Base-by-base conservation (phyloP, 2,329 filamentous ascomycete genomes). In the Aspergillus terreus region DNA sequence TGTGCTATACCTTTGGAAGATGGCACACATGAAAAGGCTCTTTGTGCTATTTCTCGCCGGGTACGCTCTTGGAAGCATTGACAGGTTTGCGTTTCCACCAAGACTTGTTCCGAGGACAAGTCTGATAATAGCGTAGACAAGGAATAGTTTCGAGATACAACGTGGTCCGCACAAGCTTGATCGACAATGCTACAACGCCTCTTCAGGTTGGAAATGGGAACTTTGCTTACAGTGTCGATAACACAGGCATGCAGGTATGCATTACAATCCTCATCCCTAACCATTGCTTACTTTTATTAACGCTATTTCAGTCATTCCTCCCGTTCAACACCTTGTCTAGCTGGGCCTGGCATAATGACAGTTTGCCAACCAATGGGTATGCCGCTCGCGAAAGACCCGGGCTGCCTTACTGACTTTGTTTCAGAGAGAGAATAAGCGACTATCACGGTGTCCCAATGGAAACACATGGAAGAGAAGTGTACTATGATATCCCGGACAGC, bases 261-360 rank as follows among this genome's bases (percentile, higher is more conserved):
- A 7, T 1, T 10, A 6, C 11, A 10, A 6, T 4, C 15, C 6
- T 12, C 6, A 4, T 10, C 4, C 12, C 4, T 21, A 14, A 17
- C 11, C 9, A 11, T 25, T 4, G 23, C 6, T 47, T 9, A 38
- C 7, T 7, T 5, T 38, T 11, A 15, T 5, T 38, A 1, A 11
- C n/a, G 3, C 11, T 12, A 4, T 9, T 30, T 11, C 2, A 52
- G 52, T 38, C 47, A 3, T 56, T 57, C 19, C 51, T 56, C 3
- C 55, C 55, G 5, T 57, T 57, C 40, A 57, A 57, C 14, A 57
- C 53, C 1, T 19, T 57, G 2, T 56, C 53, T 4, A 57, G 55
- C 25, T 56, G 55, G 55, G 55, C 47, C 5, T 57, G 55, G 55
- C 55, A 57, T 19, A 56, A 57, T 21, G 55, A 55, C n/a, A 55